Base-by-base conservation (phyloP, 805 yeast species). In the Sporopachydermia quercuum region DNA sequence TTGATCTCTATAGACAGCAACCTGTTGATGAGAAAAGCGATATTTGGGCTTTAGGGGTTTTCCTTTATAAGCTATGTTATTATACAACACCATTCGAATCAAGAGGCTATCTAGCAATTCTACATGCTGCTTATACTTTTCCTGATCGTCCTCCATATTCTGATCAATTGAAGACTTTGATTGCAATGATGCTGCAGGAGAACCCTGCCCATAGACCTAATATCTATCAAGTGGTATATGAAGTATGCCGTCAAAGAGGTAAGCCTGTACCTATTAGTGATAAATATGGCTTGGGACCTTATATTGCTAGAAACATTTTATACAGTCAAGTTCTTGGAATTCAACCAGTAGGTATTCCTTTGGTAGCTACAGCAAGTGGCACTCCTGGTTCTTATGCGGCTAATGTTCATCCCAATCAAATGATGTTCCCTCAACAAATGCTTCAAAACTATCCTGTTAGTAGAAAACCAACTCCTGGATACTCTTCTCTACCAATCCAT, bases 11-110 rank as follows among this genome's bases (percentile, higher is more conserved):
- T 39, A 66, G 72, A 42, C 76, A 83, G 3, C 68, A 70, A 42
- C 79, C 89, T 8, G 75, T 82, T 39, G 82, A 81, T 56, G 91
- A 82, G 53, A 82, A 82, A 55, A 73, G 84, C 39, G 94, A 82
- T 54, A 70, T 82, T 16, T 82, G 94, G 94, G 94, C 93, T 0
- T 54, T 82, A 27, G 94, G 94, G 8, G 72, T 81, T 18, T 78
- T 81, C 46, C 56, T 82, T 23, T 82, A 81, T 61, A 82, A 82
- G 53, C 53, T 82, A 38, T 79, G 91, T 51, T 82, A 78, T 55
- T 82, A 78, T 49, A 81, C 83, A 1, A 82, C 94, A 0, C 94
- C 94, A 0, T 82, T 82, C 52, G 94, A 82, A 55, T 61, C 57
- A 19, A 61, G 63, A 36, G 78, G 76, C 16, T 87, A 81, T 47